Conservation (phyloP, 2,329 filamentous ascomycete species). For the Microthyrium microscopicum region DNA sequence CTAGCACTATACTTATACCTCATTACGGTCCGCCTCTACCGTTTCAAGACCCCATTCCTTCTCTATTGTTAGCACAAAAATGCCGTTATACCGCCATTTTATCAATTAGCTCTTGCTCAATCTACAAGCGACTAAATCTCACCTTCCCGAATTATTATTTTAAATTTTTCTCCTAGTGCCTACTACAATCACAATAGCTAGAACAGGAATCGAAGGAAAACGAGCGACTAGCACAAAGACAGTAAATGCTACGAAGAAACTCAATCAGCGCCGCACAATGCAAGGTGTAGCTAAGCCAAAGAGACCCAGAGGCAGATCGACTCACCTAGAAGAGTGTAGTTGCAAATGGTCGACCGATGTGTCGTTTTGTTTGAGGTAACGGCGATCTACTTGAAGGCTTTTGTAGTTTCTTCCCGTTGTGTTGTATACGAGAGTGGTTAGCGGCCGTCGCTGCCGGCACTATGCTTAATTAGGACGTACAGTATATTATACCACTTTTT, state of each 20-base stretch:
- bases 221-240: slow-evolving; percentile 6
- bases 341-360: too few relatives aligned
- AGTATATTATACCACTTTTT: too few relatives aligned
- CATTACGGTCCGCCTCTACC: slow-evolving; percentile 4
- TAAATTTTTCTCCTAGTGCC: slow-evolving; percentile 4
- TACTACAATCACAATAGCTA: slow-evolving; percentile 8
- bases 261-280: slow-evolving; percentile 7
- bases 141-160: slow-evolving; percentile 4
- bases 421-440: too few relatives aligned
- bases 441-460: too few relatives aligned
- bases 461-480: too few relatives aligned
- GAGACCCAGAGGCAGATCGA: slow-evolving; percentile 10
- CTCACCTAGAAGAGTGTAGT: slow-evolving; percentile 10
- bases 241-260: slow-evolving; percentile 9
- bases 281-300: slow-evolving; percentile 10
- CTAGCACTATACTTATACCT: slow-evolving; percentile 6
- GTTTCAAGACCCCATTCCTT: slow-evolving; percentile 2
- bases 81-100: slow-evolving; percentile 5
- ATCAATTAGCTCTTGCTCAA: slow-evolving; percentile 3
- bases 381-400: too few relatives aligned
- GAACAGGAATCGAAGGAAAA: slow-evolving; percentile 8
- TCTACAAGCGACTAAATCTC: slow-evolving; percentile 6
- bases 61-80: slow-evolving; percentile 6
- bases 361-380: too few relatives aligned
- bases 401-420: too few relatives aligned